phyloP scores from a whole-genome alignment of 1,284 basidiomycete genomes.

The Microstroma glucosiphilum region DNA sequence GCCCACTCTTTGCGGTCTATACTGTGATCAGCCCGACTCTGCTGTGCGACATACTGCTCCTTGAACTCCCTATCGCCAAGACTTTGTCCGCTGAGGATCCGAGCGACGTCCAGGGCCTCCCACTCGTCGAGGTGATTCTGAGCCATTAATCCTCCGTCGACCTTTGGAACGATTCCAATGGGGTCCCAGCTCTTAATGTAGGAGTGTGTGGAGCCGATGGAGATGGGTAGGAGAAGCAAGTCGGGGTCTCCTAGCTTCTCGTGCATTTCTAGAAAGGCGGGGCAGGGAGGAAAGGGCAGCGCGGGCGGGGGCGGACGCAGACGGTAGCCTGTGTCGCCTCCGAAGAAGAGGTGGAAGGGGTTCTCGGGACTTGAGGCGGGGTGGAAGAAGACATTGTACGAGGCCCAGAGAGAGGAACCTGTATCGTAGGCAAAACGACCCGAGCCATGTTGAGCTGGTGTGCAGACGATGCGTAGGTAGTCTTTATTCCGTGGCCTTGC shows the following conservation, averaged over 20 bases:
- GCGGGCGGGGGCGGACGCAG: slow-evolving; percentile 18
- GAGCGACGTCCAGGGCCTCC: slow-evolving; percentile 35
- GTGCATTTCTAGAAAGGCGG: slow-evolving; percentile 38
- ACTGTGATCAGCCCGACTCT: neutral
- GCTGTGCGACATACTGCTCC: neutral
- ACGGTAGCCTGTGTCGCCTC: slow-evolving; percentile 45
- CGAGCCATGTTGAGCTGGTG: slow-evolving; percentile 47
- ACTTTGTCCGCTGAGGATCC: slow-evolving; percentile 21
- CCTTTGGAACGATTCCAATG: slow-evolving; percentile 33
- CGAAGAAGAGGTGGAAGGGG: slow-evolving; percentile 37
- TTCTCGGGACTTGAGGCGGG: neutral
- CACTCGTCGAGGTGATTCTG: slow-evolving; percentile 44
- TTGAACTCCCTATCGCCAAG: neutral
- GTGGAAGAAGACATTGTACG: slow-evolving; percentile 28
- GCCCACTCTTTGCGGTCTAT: no score
- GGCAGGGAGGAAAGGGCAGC: slow-evolving; percentile 31
- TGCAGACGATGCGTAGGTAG: slow-evolving; percentile 27
- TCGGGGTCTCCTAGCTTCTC: slow-evolving; percentile 27
- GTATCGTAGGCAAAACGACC: slow-evolving; percentile 37
- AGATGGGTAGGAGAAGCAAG: slow-evolving; percentile 40
- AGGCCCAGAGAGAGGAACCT: slow-evolving; percentile 35
- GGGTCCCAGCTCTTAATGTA: slow-evolving; percentile 41
- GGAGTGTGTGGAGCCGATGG: slow-evolving; percentile 45
- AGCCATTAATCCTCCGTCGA: slow-evolving; percentile 33
- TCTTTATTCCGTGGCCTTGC: neutral